Evolutionary conservation across 192 early-diverging fungal genomes (phyloP), one percentile per base, ranked within the genome.

Genomic region (Chytriomyces sp.): DNA sequence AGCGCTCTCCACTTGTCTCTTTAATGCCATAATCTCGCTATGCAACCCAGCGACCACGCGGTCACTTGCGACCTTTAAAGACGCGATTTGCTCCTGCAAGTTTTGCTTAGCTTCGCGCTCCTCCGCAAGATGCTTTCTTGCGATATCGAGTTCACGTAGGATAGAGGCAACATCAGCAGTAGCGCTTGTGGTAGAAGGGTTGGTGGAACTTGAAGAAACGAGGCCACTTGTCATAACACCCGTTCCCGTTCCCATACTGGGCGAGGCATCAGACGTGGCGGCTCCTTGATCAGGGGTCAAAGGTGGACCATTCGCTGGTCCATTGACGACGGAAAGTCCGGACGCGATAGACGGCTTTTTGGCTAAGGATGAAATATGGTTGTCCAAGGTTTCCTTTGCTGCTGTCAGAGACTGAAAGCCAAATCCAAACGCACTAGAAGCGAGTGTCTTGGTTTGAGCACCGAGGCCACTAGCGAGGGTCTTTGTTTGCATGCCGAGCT

Each of bases 371-470:
- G 26, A 19, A 28, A 68, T 68, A n/a, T 53, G 10, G 31, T n/a
- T 36, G 54, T 68, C 66, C 6, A 68, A n/a, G 1, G 52, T 33
- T 8, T 56, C 66, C 36, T 68, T 68, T 7, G 52, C 66, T 17
- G 49, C 52, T 2, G 31, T 39, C 10, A 68, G 34, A 68, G 66
- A 22, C 36, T 54, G 49, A 6, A 68, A 22, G 40, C 66, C 53
- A 26, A 56, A 68, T 8, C 66, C 66, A 22, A 68, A 38, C n/a
- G 66, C 66, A 37, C 26, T 34, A 12, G 49, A 39, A 38, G 60
- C 60, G 33, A 62, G 14, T 28, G n/a, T 37, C 4, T 28, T 37
- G 14, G 60, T 49, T 22, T 49, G 44, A 14, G 14, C 17, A 22
- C 44, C 44, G 22, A 49, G 44, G 22, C 17, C 22, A n/a, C 17